Evolutionary conservation across 148 eudicot genomes (phyloP).

Genomic region (Silene latifolia): DNA sequence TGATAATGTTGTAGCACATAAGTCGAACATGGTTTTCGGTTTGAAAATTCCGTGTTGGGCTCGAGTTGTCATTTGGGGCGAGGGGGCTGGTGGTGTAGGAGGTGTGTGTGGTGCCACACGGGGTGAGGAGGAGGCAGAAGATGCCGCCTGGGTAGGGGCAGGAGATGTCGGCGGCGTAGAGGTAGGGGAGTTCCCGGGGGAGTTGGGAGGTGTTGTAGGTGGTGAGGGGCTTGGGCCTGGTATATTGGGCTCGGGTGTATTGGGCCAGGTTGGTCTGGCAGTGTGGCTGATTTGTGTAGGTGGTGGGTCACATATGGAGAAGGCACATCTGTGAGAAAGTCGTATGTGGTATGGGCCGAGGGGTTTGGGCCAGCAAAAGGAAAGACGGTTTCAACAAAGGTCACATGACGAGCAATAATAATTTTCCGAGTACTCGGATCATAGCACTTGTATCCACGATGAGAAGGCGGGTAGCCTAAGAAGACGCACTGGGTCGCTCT

Average conservation of each 20-base stretch:
- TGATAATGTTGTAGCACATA: neutral
- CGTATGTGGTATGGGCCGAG: neutral
- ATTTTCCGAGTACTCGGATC: neutral
- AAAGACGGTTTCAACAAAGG: neutral
- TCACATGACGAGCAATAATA: conserved; percentile 2
- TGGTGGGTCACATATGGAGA: neutral
- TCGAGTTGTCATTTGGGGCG: too few relatives aligned
- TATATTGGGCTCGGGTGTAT: too few relatives aligned
- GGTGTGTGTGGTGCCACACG: too few relatives aligned
- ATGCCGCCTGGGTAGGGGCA: neutral
- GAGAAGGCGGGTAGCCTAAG: too few relatives aligned
- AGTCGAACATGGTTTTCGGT: neutral
- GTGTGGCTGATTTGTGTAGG: neutral
- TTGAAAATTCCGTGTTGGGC: too few relatives aligned
- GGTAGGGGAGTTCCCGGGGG: neutral
- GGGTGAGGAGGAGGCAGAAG: too few relatives aligned
- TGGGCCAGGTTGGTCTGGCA: neutral
- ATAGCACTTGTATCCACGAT: too few relatives aligned
- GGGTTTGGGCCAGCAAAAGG: neutral
- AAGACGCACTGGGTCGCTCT: too few relatives aligned
- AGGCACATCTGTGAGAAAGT: neutral
- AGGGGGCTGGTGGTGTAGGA: too few relatives aligned
- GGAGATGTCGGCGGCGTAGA: neutral
- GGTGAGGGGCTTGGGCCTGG: too few relatives aligned
- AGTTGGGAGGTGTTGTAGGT: too few relatives aligned